phyloP scores from a whole-genome alignment of 495 filamentous ascomycete species.

The Chaetomium cochliodes region DNA sequence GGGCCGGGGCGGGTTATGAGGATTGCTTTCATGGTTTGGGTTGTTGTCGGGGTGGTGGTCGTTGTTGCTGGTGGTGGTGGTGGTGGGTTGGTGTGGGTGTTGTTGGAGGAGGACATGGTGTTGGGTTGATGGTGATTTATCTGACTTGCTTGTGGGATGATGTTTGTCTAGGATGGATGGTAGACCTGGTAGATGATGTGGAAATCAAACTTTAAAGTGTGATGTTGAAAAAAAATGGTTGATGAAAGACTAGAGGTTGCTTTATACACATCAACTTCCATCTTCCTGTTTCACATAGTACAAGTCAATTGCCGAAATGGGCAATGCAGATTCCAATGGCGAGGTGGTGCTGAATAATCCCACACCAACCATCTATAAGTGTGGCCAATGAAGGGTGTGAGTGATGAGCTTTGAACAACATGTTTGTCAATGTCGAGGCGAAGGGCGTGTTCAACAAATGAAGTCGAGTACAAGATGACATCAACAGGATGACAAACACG shows the following conservation, averaged over 20 bases:
- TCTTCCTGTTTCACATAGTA: neutral
- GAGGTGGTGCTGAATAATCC: neutral
- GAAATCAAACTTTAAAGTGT: too few relatives aligned
- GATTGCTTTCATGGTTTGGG: conserved; percentile 6
- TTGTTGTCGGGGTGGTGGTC: neutral
- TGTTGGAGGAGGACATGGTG: neutral
- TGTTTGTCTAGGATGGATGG: too few relatives aligned
- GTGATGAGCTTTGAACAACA: neutral
- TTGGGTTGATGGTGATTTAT: neutral
- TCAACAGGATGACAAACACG: conserved; percentile 1
- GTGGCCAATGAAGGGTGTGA: neutral
- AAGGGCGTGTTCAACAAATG: neutral
- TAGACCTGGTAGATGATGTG: too few relatives aligned
- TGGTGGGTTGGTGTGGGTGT: neutral
- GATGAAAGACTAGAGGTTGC: neutral
- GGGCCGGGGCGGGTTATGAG: neutral
- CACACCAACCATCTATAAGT: neutral
- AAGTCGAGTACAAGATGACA: neutral
- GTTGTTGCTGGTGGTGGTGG: neutral
- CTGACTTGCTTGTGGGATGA: neutral
- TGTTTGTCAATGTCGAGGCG: neutral
- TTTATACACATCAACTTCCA: neutral
- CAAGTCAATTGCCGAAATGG: neutral
- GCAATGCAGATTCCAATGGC: neutral
- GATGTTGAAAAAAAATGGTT: too few relatives aligned